phyloP scores from a whole-genome alignment of 768 basidiomycete genomes.

The Cystoderma amianthinum region DNA sequence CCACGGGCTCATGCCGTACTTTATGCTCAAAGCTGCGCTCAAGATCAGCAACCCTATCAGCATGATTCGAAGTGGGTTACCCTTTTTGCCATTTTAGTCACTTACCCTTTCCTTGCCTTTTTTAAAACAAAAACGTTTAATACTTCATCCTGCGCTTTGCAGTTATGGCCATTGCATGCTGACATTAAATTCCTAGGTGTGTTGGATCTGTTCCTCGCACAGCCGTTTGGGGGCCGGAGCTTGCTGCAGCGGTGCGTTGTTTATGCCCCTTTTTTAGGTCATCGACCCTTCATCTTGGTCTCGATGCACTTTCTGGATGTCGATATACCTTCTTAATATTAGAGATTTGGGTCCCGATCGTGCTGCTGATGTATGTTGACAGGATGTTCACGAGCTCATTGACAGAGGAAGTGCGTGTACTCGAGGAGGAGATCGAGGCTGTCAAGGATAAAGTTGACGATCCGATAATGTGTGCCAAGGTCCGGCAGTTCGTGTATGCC shows the following conservation, averaged over 20 bases:
- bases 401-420: constrained; percentile 77
- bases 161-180: too few species aligned
- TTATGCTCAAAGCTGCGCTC: constrained; percentile 87
- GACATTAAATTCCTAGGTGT: constrained; percentile 44
- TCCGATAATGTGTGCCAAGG: constrained; percentile 80
- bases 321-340: background rate
- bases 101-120: constrained; percentile 2
- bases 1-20: constrained; percentile 97
- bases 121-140: too few species aligned
- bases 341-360: background rate
- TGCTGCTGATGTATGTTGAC: constrained; percentile 1
- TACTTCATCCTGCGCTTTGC: too few species aligned
- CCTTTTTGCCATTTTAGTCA: constrained; percentile 2
- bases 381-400: constrained; percentile 96
- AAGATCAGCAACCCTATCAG: constrained; percentile 92
- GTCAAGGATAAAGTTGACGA: constrained; percentile 90
- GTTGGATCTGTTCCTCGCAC: constrained; percentile 91
- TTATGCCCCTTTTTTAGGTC: too few species aligned
- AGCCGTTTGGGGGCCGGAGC: constrained; percentile 92
- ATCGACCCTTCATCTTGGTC: too few species aligned
- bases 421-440: constrained; percentile 83
- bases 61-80: constrained; percentile 79
- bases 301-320: too few species aligned
- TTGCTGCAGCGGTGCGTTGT: constrained; percentile 76
- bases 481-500: constrained; percentile 80